Evolutionary conservation across 176 grass and related monocot species (phyloP).

Genomic region (Canna indica): DNA sequence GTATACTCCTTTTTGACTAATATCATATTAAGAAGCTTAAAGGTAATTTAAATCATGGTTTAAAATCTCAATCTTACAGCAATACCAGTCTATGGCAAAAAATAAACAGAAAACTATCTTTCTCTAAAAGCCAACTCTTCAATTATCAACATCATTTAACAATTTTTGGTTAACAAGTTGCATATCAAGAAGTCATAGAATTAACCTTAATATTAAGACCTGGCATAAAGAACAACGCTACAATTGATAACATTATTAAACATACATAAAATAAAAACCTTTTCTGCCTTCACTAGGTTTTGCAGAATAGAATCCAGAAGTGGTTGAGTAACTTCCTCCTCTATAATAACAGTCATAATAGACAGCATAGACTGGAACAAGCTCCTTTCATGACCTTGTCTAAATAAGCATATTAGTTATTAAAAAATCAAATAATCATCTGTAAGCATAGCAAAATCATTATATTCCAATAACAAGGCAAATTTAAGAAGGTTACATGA

Average conservation of each 20-base stretch:
- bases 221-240: not conserved
- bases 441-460: not conserved
- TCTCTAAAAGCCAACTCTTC: not conserved
- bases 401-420: constrained; percentile 18
- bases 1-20: too few relatives aligned
- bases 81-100: too few relatives aligned
- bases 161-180: not conserved
- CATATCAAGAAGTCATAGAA: too few relatives aligned
- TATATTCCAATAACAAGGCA: not conserved
- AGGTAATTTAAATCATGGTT: too few relatives aligned
- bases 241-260: constrained; percentile 12
- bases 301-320: constrained; percentile 65
- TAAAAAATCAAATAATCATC: not conserved
- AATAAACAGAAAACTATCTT: not conserved
- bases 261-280: constrained; percentile 35
- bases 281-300: constrained; percentile 80
- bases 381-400: constrained; percentile 67
- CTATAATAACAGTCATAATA: constrained; percentile 64
- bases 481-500: not conserved
- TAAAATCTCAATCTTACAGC: too few relatives aligned
- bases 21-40: too few relatives aligned
- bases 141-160: not conserved
- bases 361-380: constrained; percentile 66
- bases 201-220: not conserved
- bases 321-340: constrained; percentile 74